phyloP scores from a whole-genome alignment of 306 rosid species.

The Ammopiptanthus mongolicus region DNA sequence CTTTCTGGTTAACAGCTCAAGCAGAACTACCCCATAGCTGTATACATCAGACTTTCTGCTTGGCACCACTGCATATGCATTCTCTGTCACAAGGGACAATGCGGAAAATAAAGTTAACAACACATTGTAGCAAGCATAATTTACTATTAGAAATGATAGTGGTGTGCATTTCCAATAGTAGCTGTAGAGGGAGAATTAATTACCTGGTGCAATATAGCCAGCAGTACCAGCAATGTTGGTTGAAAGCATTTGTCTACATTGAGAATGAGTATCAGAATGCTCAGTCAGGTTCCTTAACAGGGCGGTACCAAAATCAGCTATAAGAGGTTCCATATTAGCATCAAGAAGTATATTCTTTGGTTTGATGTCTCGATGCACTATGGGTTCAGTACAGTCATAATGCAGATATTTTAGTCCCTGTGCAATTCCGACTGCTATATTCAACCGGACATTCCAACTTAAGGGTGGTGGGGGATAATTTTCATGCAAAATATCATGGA shows the following conservation, averaged over 20 bases:
- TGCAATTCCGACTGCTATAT: constrained; percentile 51
- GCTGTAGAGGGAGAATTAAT: neutral
- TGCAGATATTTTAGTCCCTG: constrained; percentile 52
- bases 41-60: constrained; percentile 54
- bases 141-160: neutral
- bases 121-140: neutral
- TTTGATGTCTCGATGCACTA: constrained; percentile 59
- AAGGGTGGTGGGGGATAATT: constrained; percentile 36
- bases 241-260: constrained; percentile 1
- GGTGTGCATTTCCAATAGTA: neutral
- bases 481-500: constrained; percentile 55
- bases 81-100: constrained; percentile 29
- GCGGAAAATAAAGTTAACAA: neutral
- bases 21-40: constrained; percentile 62
- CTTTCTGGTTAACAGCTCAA: constrained; percentile 58
- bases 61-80: constrained; percentile 30
- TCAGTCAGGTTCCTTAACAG: constrained; percentile 27
- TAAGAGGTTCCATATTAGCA: constrained; percentile 50
- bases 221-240: constrained; percentile 38
- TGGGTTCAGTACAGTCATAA: constrained; percentile 52
- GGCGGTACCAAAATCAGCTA: constrained; percentile 55
- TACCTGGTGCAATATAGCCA: constrained; percentile 70
- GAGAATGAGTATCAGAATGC: neutral
- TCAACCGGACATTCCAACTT: constrained; percentile 38
- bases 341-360: constrained; percentile 54